Evolutionary conservation across 192 early-diverging fungal species (phyloP).

Genomic region (Backusella westeae): DNA sequence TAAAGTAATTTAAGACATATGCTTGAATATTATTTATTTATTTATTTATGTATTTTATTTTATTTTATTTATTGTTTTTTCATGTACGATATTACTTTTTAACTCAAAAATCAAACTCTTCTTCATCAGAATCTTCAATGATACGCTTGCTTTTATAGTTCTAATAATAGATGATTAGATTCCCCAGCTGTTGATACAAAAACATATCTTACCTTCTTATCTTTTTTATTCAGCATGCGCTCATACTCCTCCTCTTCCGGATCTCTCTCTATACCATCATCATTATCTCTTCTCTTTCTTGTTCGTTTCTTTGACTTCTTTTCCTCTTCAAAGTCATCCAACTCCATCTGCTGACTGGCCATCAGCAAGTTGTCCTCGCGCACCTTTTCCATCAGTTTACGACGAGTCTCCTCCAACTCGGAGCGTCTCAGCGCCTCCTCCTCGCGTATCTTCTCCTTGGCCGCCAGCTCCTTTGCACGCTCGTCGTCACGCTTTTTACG

Average conservation of each 20-base stretch:
- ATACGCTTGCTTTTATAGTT: conserved; percentile 17
- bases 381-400: conserved; percentile 38
- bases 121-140: conserved; percentile 30
- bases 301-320: conserved; percentile 21
- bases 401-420: conserved; percentile 42
- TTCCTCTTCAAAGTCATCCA: conserved; percentile 31
- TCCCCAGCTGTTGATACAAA: background rate
- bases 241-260: conserved; percentile 13
- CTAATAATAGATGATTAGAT: background rate
- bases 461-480: conserved; percentile 34
- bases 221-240: background rate
- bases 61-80: background rate
- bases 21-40: too few relatives aligned
- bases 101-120: background rate
- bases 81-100: background rate
- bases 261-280: conserved; percentile 17
- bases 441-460: conserved; percentile 24
- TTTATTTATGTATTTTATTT: too few relatives aligned
- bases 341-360: conserved; percentile 31
- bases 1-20: background rate
- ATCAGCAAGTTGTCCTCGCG: conserved; percentile 42
- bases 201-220: conserved; percentile 10
- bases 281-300: conserved; percentile 15
- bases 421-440: conserved; percentile 32
- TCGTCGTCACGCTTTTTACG: conserved; percentile 57